Evolutionary conservation across 192 early-diverging fungal species (phyloP).

Genomic region (Entomortierella beljakovae): DNA sequence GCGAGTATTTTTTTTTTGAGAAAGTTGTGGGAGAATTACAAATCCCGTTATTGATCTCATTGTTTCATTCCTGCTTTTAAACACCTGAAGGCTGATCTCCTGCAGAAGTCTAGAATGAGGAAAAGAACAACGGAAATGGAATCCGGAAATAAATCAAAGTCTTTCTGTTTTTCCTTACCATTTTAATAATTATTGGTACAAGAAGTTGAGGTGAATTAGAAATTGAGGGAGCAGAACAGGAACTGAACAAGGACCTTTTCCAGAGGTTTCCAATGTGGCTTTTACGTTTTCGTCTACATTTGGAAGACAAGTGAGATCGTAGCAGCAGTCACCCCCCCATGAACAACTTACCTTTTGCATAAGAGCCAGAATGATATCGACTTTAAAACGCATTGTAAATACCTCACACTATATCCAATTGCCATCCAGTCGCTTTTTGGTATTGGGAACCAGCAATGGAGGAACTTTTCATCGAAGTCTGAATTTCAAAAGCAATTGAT

Average conservation of each 20-base stretch:
- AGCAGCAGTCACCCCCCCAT: no score
- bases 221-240: neutral
- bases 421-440: no score
- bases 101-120: neutral
- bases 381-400: no score
- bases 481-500: no score
- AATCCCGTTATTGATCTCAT: neutral
- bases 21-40: no score
- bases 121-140: neutral
- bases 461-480: no score
- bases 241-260: neutral
- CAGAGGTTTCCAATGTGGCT: slow-evolving; percentile 2
- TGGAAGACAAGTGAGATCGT: no score
- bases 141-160: neutral
- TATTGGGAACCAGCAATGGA: no score
- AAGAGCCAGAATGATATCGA: no score
- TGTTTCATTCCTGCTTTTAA: neutral
- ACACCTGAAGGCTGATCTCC: neutral
- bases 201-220: neutral
- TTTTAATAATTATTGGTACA: neutral
- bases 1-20: no score
- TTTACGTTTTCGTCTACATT: neutral
- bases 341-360: no score
- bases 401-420: no score
- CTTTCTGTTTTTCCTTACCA: neutral